These are phyloP conservation scores for Gymnopilus dilepis DNA, from an alignment of 768 basidiomycete genomes.

Conservation along the genomic window DNA sequence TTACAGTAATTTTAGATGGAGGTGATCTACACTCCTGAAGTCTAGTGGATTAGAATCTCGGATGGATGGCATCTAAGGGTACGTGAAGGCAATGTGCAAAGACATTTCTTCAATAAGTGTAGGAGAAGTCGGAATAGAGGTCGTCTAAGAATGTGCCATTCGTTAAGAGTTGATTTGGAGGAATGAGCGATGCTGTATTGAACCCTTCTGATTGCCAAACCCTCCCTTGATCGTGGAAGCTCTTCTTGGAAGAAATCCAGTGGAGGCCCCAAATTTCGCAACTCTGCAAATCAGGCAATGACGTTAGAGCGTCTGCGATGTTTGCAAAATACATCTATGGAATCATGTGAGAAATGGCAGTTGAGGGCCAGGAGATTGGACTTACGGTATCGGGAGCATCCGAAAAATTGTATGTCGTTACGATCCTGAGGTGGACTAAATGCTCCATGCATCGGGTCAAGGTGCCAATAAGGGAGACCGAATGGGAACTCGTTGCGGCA, in stretches of 20 bases:
- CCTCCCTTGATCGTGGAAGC: slow-evolving; percentile 46
- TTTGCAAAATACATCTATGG: slow-evolving; percentile 66
- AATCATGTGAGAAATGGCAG: slow-evolving; percentile 29
- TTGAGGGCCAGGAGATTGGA: slow-evolving; percentile 23
- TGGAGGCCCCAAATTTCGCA: slow-evolving; percentile 81
- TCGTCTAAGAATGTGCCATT: slow-evolving; percentile 39
- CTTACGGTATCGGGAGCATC: slow-evolving; percentile 59
- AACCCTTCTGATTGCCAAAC: slow-evolving; percentile 62
- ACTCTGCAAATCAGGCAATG: slow-evolving; percentile 62
- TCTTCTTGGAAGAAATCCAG: slow-evolving; percentile 64
- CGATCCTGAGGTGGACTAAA: slow-evolving; percentile 70
- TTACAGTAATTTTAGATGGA: slow-evolving; percentile 21
- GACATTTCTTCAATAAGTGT: slow-evolving; percentile 34
- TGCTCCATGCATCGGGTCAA: slow-evolving; percentile 62
- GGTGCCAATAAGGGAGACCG: slow-evolving; percentile 59
- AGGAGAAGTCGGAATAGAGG: slow-evolving; percentile 36
- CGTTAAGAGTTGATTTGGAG: slow-evolving; percentile 28
- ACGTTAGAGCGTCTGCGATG: slow-evolving; percentile 60
- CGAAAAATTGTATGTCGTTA: slow-evolving; percentile 57
- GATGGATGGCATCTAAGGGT: slow-evolving; percentile 18
- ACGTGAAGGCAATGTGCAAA: slow-evolving; percentile 8
- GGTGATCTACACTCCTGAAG: not conserved
- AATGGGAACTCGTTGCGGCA: slow-evolving; percentile 61
- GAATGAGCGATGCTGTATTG: slow-evolving; percentile 24
- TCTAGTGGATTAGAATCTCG: slow-evolving; percentile 9